Evolutionary conservation across 169 alveolate species (phyloP), one percentile per base, ranked within the genome.

Genomic region (Plasmodium vivax): DNA sequence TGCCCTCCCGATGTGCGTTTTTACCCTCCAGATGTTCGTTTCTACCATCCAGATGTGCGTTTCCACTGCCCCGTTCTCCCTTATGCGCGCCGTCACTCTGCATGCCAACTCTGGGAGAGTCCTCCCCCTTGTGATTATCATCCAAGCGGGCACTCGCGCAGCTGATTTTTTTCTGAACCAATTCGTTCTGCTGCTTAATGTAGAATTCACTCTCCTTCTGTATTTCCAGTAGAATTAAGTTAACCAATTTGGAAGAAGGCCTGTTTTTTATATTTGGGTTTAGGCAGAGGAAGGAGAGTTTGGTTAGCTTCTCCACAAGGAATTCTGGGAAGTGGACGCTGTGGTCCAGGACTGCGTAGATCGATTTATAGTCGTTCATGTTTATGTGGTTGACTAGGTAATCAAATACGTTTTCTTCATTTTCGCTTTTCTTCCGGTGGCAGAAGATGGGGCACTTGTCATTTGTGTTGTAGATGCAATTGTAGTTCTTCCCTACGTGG

Each of bases 261-360:
- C 93, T 75, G 32, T 36, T 85, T 58, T 85, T 85, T 34, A 85
- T 85, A 75, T 85, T 85, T 12, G 93, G 93, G 23, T 85, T 85
- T 41, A 85, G 41, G 43, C 93, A 85, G 6, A 85, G 45, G 68
- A 85, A 85, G 47, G 93, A 85, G 58, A 85, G 41, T 75, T 85
- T 85, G 14, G 93, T 85, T 45, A 85, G 74, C 38, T 85, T 85
- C 38, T 85, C 93, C 0, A 85, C 93, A 58, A 85, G 30, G 71
- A 85, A 85, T 16, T 85, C 93, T 10, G 93, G 93, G 34, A 85
- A 85, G 68, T 85, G 77, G 19, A 85, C 93, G 41, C 93, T 85
- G 43, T 85, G 82, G 68, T 85, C 93, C 32, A 85, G 82, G 27
- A 85, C 30, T 19, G 93, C 77, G 77, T 85, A 85, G 14, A 85